A percentile compares a stretch with the other conserved stretches of the same genome.
These are phyloP conservation scores for Hygrophorus pudorinus DNA, from an alignment of 768 basidiomycete genomes.

Conservation along the genomic window DNA sequence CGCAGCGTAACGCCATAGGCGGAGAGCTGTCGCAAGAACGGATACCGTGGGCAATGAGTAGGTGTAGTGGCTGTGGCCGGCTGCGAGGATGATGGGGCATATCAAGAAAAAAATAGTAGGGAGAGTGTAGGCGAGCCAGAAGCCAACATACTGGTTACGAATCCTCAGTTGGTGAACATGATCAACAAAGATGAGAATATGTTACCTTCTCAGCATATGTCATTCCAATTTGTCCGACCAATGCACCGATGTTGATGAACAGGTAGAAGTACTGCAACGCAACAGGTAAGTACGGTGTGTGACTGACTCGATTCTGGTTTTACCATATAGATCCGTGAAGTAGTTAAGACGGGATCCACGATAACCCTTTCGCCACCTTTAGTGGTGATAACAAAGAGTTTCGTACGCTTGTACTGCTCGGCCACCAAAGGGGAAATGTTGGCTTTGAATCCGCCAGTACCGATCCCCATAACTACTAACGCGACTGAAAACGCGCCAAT, in stretches of 20 bases:
- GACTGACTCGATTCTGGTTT: slow-evolving; percentile 6
- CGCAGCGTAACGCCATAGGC: slow-evolving; percentile 36
- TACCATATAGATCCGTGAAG: slow-evolving; percentile 68
- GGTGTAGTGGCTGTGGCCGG: slow-evolving; percentile 45
- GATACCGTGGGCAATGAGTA: slow-evolving; percentile 57
- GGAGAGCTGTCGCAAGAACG: slow-evolving; percentile 40
- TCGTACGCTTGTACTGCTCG: slow-evolving; percentile 57
- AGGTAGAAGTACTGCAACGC: slow-evolving; percentile 48
- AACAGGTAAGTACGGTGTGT: neutral
- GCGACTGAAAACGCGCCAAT: slow-evolving; percentile 47
- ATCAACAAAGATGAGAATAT: neutral
- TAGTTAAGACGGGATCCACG: slow-evolving; percentile 61
- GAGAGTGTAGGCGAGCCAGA: slow-evolving; percentile 57
- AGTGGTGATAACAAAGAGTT: slow-evolving; percentile 39
- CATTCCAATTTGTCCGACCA: slow-evolving; percentile 62
- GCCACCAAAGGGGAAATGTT: slow-evolving; percentile 74
- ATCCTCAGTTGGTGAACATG: neutral
- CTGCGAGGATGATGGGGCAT: slow-evolving; percentile 48
- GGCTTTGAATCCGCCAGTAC: slow-evolving; percentile 66
- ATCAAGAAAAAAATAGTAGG: slow-evolving; percentile 52
- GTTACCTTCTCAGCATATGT: slow-evolving; percentile 52
- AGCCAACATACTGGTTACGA: slow-evolving; percentile 45
- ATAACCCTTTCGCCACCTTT: slow-evolving; percentile 60
- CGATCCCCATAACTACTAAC: slow-evolving; percentile 49
- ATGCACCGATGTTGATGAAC: slow-evolving; percentile 65